Evolutionary conservation across 1,284 basidiomycete genomes (phyloP), one percentile per base, ranked within the genome.

Genomic region (Ustilago trichophora): DNA sequence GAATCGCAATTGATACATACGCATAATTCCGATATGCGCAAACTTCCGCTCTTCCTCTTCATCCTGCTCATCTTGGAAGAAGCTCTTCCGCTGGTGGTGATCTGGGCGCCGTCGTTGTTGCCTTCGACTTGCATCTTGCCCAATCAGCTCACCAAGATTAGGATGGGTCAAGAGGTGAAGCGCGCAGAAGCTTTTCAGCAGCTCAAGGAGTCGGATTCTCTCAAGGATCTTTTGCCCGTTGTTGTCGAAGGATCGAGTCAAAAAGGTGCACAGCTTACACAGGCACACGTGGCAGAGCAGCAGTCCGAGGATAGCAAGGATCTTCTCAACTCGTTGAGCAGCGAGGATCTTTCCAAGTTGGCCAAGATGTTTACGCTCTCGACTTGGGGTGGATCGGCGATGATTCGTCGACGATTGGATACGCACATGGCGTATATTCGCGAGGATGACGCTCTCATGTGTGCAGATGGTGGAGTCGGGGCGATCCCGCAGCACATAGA

Each of bases 71-170:
- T 92, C 18, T 83, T 91, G 4, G 91, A 93, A 80, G 91, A 93
- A 81, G 82, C 91, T 37, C 87, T 93, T 56, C 91, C 91, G 10
- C 85, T 93, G 57, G 87, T 92, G 58, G 91, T 91, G 25, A 87
- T 93, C 65, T 93, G 91, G 78, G 88, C 87, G n/a, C 91, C 91
- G 2, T 87, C 86, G 75, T 86, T 92, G 83, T 87, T 93, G 26
- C 91, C 91, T 1, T 92, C 91, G 4, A 93, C 91, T 3, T 92
- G 91, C 76, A 85, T 93, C 54, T 85, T 93, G n/a, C 90, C 91
- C 0, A 88, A 88, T 22, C 91, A 93, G 83, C 86, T 86, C 35
- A 86, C 46, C 15, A 78, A 76, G 63, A 80, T 80, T 18, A 66
- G 75, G 15, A 60, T 73, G 48, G 64, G 60, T 3, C 67, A 75